These are phyloP conservation scores for Dothideomycetes sp. DNA, from an alignment of 2,329 filamentous ascomycete species.

Conservation along the genomic window DNA sequence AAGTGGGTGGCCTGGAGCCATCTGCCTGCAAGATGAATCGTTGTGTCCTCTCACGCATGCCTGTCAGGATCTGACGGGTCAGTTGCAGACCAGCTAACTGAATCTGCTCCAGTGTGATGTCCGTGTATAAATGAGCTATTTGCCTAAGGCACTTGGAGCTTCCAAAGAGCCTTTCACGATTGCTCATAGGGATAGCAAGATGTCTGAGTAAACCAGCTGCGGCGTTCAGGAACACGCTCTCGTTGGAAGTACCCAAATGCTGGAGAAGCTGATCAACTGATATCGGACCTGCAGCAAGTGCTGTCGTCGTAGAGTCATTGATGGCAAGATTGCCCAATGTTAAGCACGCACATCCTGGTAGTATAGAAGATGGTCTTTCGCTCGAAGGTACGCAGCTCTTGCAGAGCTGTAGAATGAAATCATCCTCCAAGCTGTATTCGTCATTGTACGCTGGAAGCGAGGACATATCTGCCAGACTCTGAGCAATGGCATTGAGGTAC, in stretches of 20 bases:
- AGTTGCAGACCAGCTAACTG: constrained; percentile 10
- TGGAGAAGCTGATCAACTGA: constrained; percentile 6
- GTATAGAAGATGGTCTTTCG: constrained; percentile 4
- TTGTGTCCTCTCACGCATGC: constrained; percentile 3
- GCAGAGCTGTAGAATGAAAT: constrained; percentile 7
- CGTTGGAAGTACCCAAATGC: constrained; percentile 2
- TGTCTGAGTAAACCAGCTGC: constrained; percentile 11
- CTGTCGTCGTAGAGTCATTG: constrained; percentile 4
- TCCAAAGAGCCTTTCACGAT: constrained; percentile 7
- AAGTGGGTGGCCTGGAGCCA: constrained; percentile 1
- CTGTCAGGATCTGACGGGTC: constrained; percentile 7
- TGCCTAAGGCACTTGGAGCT: constrained; percentile 1
- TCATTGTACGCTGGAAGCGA: constrained; percentile 5
- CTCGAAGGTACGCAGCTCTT: background rate
- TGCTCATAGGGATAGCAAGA: constrained; percentile 6
- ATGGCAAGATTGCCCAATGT: constrained; percentile 10
- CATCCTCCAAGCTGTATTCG: background rate
- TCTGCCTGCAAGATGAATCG: background rate
- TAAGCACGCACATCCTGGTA: constrained; percentile 7
- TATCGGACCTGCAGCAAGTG: constrained; percentile 5
- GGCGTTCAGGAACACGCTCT: constrained; percentile 9
- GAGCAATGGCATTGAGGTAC: background rate
- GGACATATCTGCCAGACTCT: constrained; percentile 6
- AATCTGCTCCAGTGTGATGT: constrained; percentile 7
- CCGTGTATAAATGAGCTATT: constrained; percentile 1